phyloP scores from a whole-genome alignment of 148 eudicot species.

The Camellia japonica region DNA sequence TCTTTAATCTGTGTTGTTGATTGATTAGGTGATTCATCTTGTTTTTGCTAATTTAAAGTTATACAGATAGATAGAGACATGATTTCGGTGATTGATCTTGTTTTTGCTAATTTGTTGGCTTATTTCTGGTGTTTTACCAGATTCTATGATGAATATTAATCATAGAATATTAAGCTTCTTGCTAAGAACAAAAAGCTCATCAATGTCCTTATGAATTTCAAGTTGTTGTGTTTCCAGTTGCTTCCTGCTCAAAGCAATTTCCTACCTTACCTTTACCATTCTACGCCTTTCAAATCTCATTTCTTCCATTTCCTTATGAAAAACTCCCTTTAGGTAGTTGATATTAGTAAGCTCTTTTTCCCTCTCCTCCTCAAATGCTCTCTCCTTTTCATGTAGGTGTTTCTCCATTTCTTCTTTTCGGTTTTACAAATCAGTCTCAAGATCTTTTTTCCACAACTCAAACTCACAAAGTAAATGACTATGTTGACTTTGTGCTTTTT shows the following conservation, averaged over 20 bases:
- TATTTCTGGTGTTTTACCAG: no score
- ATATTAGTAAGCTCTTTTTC: slow-evolving; percentile 39
- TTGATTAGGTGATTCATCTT: no score
- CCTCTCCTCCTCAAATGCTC: slow-evolving; percentile 54
- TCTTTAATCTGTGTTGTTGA: no score
- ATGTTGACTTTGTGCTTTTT: slow-evolving; percentile 43
- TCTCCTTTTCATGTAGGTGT: slow-evolving; percentile 52
- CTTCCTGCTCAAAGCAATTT: slow-evolving; percentile 47
- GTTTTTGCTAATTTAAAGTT: no score
- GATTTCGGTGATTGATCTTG: no score
- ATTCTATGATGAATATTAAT: no score
- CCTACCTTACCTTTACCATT: slow-evolving; percentile 61
- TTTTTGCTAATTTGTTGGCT: no score
- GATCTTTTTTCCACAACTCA: slow-evolving; percentile 53
- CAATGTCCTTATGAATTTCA: slow-evolving; percentile 38
- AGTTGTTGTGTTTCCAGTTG: slow-evolving; percentile 59
- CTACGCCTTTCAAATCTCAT: slow-evolving; percentile 40
- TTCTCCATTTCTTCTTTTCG: slow-evolving; percentile 56
- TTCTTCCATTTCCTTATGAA: slow-evolving; percentile 47
- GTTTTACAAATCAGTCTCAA: slow-evolving; percentile 49
- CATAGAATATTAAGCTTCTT: no score
- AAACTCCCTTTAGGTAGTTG: slow-evolving; percentile 44
- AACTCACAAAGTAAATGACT: slow-evolving; percentile 27
- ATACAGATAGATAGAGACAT: no score
- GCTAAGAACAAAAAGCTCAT: no score